Base-by-base conservation (phyloP, 305 asterid genomes). In the Solanum aculeatissimum region DNA sequence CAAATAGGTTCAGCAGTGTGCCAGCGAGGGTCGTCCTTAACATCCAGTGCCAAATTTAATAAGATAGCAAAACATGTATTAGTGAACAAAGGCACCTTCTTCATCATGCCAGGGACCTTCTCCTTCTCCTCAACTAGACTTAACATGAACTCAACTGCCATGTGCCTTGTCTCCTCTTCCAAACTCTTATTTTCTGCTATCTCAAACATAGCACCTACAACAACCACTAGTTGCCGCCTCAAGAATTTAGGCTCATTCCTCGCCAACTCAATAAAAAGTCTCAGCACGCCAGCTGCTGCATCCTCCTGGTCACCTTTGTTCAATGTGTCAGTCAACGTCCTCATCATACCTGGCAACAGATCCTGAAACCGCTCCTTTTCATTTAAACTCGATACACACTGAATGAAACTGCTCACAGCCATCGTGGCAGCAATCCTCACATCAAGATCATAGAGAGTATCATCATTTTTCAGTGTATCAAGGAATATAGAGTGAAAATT, bases 341-440 rank as follows among this genome's bases (percentile, higher is more conserved):
- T 38, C 75, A 68, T n/a, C 75, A 68, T 68, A 9, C 25, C 49
- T 32, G 16, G 75, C 75, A 68, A 35, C 11, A 69, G 21, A 69
- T 38, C 45, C 77, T 69, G 77, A 69, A 69, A 69, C 16, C 2
- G 6, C 51, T 38, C 77, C 51, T n/a, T 38, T 35, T 69, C 77
- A 69, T 69, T 69, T 18, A n/a, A 38, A 69, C 51, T 69, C 51
- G 25, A 40, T 40, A 68, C 15, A 6, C 43, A 72, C 53, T 4
- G 53, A 40, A 69, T 40, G 43, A 83, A 86, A 51, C 79, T 82
- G n/a, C 82, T 83, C 0, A 53, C 72, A 7, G 81, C 83, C 0
- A 51, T 86, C 27, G 49, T 54, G 1, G 85, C 88, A 1, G 23
- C 85, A 1, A 74, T 65, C 63, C 71, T 82, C 25, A 86, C 88